Percentiles rank a stretch among this genome's conserved stretches.
phyloP scores from a whole-genome alignment of 768 basidiomycete species.

The Xerocomellus dryophilus region DNA sequence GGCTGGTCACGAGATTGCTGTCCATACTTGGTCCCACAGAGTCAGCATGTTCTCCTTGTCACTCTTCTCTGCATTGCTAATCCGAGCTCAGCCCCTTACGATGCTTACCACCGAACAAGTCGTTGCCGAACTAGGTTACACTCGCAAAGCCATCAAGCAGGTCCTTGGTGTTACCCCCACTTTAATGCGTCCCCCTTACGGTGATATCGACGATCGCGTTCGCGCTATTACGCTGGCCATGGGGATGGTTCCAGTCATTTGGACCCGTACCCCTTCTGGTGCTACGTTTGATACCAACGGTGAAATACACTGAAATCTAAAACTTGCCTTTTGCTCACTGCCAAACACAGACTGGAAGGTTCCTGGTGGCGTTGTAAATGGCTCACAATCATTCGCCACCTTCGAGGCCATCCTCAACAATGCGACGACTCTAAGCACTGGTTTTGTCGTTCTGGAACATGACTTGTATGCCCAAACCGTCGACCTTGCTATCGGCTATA shows the following conservation, averaged over 20 bases:
- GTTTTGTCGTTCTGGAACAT: conserved; percentile 88
- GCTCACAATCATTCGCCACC: conserved; percentile 58
- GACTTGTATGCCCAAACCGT: conserved; percentile 84
- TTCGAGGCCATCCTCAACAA: conserved; percentile 75
- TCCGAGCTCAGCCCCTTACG: conserved; percentile 51
- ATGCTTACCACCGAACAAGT: conserved; percentile 75
- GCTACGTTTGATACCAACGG: conserved; percentile 72
- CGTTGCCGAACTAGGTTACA: conserved; percentile 93
- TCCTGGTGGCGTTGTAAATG: conserved; percentile 67
- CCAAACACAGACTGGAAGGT: conserved; percentile 74
- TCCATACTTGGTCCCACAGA: conserved; percentile 90
- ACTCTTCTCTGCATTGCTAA: conserved; percentile 11
- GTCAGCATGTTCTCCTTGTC: conserved; percentile 32
- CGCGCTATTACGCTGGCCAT: conserved; percentile 87
- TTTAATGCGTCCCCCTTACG: conserved; percentile 77
- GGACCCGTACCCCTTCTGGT: conserved; percentile 64
- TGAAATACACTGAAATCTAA: conserved; percentile 23
- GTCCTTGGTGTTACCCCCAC: conserved; percentile 75
- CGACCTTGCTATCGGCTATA: conserved; percentile 86
- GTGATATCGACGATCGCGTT: conserved; percentile 91
- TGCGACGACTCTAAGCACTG: conserved; percentile 56
- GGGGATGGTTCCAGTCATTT: conserved; percentile 89
- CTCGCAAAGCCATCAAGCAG: conserved; percentile 76
- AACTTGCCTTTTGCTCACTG: conserved; percentile 6
- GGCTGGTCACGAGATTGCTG: conserved; percentile 74